A percentile compares a stretch with the other conserved stretches of the same genome.
Evolutionary conservation across 1,284 basidiomycete genomes (phyloP).

Genomic region (Ceratobasidium theobromae): DNA sequence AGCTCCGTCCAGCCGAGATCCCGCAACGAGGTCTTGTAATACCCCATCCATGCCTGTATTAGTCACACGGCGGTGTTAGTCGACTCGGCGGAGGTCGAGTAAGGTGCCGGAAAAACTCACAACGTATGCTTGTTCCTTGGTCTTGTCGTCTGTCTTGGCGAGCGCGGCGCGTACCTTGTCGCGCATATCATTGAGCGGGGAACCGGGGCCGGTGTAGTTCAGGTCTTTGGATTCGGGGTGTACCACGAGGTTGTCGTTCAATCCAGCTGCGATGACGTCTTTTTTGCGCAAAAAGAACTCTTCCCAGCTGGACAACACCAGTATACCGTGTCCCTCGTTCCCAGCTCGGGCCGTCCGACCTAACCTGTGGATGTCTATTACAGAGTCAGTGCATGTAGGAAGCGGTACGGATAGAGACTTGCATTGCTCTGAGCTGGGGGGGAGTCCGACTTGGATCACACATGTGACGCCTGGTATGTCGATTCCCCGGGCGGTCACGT

Average conservation of each 20-base stretch:
- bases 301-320: slow-evolving; percentile 60
- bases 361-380: slow-evolving; percentile 47
- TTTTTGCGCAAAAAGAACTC: slow-evolving; percentile 53
- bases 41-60: slow-evolving; percentile 56
- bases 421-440: slow-evolving; percentile 47
- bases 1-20: slow-evolving; percentile 48
- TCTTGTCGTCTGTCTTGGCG: slow-evolving; percentile 43
- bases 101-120: slow-evolving; percentile 39
- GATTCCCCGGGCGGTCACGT: slow-evolving; percentile 54
- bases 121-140: slow-evolving; percentile 56
- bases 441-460: slow-evolving; percentile 59
- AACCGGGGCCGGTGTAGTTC: slow-evolving; percentile 42
- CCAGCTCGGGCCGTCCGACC: slow-evolving; percentile 55
- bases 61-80: background rate
- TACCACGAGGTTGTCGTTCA: background rate
- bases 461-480: slow-evolving; percentile 53
- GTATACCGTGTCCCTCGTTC: slow-evolving; percentile 54
- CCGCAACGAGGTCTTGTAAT: slow-evolving; percentile 54
- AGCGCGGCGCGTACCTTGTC: slow-evolving; percentile 39
- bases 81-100: background rate
- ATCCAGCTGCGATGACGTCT: slow-evolving; percentile 44
- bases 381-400: background rate
- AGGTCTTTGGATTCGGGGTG: slow-evolving; percentile 41
- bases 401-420: slow-evolving; percentile 27
- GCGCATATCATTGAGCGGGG: slow-evolving; percentile 33